Conservation (phyloP, 352 stramenopile genomes). For the Pythium aristosporum region DNA sequence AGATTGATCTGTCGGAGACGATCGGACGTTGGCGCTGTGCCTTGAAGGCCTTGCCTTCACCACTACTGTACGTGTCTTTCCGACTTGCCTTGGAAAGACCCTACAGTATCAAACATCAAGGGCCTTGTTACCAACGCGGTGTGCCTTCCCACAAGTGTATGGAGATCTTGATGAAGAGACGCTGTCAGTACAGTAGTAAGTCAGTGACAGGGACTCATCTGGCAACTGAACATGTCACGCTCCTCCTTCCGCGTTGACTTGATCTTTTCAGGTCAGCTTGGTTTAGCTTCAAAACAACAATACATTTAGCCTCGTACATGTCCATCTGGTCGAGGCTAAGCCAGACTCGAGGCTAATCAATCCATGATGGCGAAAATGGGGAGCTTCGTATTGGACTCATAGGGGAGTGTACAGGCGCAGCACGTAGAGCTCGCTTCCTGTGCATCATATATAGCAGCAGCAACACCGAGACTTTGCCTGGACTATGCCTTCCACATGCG, state of each 20-base stretch:
- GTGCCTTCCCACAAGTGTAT: background rate
- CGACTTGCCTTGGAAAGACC: background rate
- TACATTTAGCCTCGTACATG: background rate
- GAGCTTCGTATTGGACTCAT: background rate
- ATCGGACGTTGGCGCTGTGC: too few relatives aligned
- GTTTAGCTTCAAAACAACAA: background rate
- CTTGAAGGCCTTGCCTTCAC: too few relatives aligned
- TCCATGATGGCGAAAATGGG: background rate
- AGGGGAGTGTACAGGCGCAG: too few relatives aligned
- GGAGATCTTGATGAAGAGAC: background rate
- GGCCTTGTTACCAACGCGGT: background rate
- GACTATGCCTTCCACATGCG: conserved; percentile 5
- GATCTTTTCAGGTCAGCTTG: background rate
- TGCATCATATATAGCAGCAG: background rate
- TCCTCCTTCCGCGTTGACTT: background rate
- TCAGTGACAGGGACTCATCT: background rate
- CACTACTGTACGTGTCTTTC: background rate
- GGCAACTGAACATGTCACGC: conserved; percentile 5
- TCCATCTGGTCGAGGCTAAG: too few relatives aligned
- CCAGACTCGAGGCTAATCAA: too few relatives aligned
- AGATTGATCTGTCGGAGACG: too few relatives aligned
- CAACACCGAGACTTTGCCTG: background rate
- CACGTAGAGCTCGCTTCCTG: too few relatives aligned
- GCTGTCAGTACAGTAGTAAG: background rate
- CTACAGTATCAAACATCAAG: background rate